These are phyloP conservation scores for Pythium brassicae DNA, from an alignment of 352 stramenopile species.

Conservation along the genomic window DNA sequence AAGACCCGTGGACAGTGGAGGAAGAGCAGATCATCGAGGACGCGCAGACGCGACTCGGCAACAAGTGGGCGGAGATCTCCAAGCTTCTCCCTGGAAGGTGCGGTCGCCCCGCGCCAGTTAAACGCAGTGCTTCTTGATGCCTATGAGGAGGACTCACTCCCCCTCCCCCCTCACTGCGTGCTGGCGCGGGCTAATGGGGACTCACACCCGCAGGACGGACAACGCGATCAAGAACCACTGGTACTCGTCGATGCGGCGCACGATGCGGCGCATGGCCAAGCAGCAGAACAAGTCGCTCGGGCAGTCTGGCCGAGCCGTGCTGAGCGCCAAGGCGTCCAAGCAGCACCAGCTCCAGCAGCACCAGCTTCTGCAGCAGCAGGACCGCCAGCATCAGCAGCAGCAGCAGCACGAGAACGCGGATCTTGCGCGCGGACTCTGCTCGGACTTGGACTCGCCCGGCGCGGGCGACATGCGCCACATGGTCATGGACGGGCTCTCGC, in stretches of 20 bases:
- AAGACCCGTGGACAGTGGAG: conserved; percentile 82
- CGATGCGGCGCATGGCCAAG: conserved; percentile 87
- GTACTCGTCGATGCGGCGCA: conserved; percentile 90
- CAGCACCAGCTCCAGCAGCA: conserved; percentile 15
- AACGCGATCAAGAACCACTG: conserved; percentile 90
- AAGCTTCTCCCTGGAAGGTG: conserved; percentile 92
- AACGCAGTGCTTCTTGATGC: no score
- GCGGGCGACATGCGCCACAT: conserved; percentile 15
- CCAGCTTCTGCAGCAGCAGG: conserved; percentile 4
- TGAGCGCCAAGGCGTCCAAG: conserved; percentile 28
- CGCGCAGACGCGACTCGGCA: conserved; percentile 89
- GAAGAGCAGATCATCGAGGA: conserved; percentile 91
- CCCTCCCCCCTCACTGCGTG: no score
- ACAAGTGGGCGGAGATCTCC: conserved; percentile 98
- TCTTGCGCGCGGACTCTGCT: background rate
- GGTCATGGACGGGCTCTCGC: conserved; percentile 43
- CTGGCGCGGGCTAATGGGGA: background rate
- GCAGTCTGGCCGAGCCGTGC: conserved; percentile 15
- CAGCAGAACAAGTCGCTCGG: conserved; percentile 75
- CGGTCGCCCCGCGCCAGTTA: background rate
- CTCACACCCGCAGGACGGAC: conserved; percentile 49
- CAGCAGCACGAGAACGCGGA: conserved; percentile 4
- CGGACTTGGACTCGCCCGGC: conserved; percentile 11
- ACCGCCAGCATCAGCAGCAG: conserved; percentile 3
- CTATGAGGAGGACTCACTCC: no score